Base-by-base conservation (phyloP, 2,329 filamentous ascomycete genomes). In the Diplodia mutila region DNA sequence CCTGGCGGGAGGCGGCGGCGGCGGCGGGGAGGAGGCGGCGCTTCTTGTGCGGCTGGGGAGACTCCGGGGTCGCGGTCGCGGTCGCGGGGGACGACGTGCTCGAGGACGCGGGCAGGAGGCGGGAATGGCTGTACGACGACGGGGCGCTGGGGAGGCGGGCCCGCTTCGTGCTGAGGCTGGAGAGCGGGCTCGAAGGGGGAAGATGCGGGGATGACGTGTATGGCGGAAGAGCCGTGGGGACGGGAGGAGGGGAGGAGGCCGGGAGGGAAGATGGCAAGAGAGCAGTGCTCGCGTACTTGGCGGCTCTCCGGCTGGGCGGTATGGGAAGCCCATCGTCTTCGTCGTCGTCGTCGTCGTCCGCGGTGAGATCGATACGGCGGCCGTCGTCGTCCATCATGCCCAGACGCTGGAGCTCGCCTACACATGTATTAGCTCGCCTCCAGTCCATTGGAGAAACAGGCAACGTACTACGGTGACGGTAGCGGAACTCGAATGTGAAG, bases 381-480 rank as follows among this genome's bases (percentile, higher is more conserved):
- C 59, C 59, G 3, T 34, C 42, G 1, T 51, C 49, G 21, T 65
- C 61, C 9, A 54, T 65, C 48, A 54, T 53, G n/a, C 49, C 61
- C 3, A 65, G 61, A 27, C 23, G 61, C 18, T 34, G 51, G n/a
- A 48, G 64, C 21, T 57, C 49, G 5, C n/a, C 53, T 66, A 25
- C 14, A 12, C n/a, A 21, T 34, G 14, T 37, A 39, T 66, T n/a
- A 66, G 27, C n/a, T 27, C 29, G 12, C 8, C 12, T 12, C 1
- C 12, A 7, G 23, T 37, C 1, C 5, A 5, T 18, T 51, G 7
- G 6, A 1, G 6, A n/a, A n/a, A 21, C 14, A n/a, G 12, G 9
- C 25, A 4, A 34, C 66, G 16, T 34, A 67, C 66, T 16, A 14
- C 37, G 49, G 16, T 49, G 63, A 34, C 57, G 66, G 23, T 67